Evolutionary conservation across 2,329 filamentous ascomycete genomes (phyloP).

Genomic region (Xylariaceae sp.): DNA sequence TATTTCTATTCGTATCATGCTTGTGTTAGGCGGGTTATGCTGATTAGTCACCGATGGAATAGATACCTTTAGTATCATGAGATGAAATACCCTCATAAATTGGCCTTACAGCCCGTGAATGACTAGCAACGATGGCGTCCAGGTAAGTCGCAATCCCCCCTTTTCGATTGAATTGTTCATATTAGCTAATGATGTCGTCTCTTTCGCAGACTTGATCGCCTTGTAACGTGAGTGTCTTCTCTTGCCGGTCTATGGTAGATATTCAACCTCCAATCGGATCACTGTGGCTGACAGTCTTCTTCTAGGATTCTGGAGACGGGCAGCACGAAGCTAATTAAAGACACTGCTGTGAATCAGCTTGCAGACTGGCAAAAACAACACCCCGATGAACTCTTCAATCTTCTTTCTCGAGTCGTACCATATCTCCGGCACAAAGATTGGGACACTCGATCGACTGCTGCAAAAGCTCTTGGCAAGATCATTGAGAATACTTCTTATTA

Average conservation of each 20-base stretch:
- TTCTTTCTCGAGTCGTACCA: conserved; percentile 88
- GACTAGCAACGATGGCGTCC: conserved; percentile 49
- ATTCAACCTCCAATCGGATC: not conserved
- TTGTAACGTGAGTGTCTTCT: conserved; percentile 68
- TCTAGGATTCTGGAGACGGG: conserved; percentile 88
- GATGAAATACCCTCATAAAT: conserved; percentile 23
- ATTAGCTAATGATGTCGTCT: conserved; percentile 30
- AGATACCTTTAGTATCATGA: conserved; percentile 25
- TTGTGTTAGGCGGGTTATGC: not conserved
- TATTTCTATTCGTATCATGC: not conserved
- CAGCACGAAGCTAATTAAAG: conserved; percentile 90
- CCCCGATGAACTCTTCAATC: conserved; percentile 93
- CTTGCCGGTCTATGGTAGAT: not conserved
- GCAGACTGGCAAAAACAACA: conserved; percentile 98
- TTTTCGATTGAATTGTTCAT: conserved; percentile 1
- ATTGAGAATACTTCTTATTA: conserved; percentile 81
- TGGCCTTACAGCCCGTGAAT: conserved; percentile 28
- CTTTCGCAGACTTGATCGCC: conserved; percentile 64
- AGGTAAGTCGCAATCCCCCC: conserved; percentile 37
- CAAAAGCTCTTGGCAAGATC: conserved; percentile 91
- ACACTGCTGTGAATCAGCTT: conserved; percentile 93
- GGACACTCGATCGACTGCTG: conserved; percentile 91
- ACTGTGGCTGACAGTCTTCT: conserved; percentile 3
- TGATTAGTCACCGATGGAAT: not conserved
- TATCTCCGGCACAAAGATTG: conserved; percentile 93